These are phyloP conservation scores for Vigna nakashimae DNA, from an alignment of 306 rosid species.

Conservation along the genomic window DNA sequence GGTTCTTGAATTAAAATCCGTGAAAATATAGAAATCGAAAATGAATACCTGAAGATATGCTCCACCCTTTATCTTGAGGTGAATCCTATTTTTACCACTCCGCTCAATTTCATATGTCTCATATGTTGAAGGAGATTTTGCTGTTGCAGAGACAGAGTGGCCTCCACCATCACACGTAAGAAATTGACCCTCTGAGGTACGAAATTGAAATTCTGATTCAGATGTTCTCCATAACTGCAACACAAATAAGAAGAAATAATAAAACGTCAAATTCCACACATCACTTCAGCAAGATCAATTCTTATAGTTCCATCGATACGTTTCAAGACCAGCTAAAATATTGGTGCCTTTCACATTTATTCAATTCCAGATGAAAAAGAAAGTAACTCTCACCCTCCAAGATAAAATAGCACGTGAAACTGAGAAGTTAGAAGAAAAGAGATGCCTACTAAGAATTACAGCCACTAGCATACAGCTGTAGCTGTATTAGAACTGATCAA, in stretches of 20 bases:
- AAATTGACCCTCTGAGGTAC: constrained; percentile 73
- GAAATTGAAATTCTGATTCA: constrained; percentile 71
- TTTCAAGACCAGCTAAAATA: constrained; percentile 3
- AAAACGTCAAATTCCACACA: constrained; percentile 23
- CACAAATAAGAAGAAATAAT: constrained; percentile 23
- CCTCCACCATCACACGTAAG: constrained; percentile 70
- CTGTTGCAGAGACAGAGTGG: constrained; percentile 71
- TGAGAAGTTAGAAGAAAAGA: constrained; percentile 11
- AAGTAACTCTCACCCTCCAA: constrained; percentile 41
- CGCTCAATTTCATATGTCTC: constrained; percentile 70
- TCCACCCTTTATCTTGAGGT: constrained; percentile 65
- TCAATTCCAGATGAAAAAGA: constrained; percentile 11
- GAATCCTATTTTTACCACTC: constrained; percentile 62
- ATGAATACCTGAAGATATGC: constrained; percentile 75
- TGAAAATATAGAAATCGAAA: constrained; percentile 20
- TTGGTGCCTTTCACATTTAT: constrained; percentile 7
- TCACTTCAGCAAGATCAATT: constrained; percentile 4
- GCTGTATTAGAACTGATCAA: constrained; percentile 12
- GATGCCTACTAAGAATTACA: constrained; percentile 29
- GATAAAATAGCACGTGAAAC: constrained; percentile 17
- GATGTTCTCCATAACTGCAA: constrained; percentile 87
- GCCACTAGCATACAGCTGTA: constrained; percentile 6
- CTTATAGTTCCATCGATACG: constrained; percentile 7
- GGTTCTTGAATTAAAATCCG: constrained; percentile 4
- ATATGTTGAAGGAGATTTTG: constrained; percentile 59